These are phyloP conservation scores for Phialophora chinensis DNA, from an alignment of 2,329 filamentous ascomycete species.

Conservation along the genomic window DNA sequence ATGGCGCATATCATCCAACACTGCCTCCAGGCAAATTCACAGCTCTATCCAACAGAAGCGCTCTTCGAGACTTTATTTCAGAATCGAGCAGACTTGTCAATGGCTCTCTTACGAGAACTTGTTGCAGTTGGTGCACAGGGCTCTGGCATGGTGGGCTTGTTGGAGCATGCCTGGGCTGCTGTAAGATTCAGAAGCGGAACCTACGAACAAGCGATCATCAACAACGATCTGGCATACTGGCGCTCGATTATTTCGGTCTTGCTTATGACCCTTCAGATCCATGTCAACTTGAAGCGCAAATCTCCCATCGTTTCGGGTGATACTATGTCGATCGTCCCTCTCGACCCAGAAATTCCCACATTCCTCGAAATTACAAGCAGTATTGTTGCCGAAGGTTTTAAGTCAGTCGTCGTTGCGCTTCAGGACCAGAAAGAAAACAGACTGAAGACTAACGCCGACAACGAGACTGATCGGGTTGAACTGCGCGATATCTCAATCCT, in stretches of 20 bases:
- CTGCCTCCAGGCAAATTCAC: constrained; percentile 78
- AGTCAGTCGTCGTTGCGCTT: constrained; percentile 77
- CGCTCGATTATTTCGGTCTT: constrained; percentile 82
- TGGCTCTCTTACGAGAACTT: constrained; percentile 81
- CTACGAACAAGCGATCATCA: constrained; percentile 65
- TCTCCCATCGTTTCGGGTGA: constrained; percentile 40
- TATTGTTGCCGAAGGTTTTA: constrained; percentile 81
- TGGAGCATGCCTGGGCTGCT: constrained; percentile 66
- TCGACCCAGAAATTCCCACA: constrained; percentile 44
- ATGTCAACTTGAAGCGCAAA: constrained; percentile 47
- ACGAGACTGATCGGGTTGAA: constrained; percentile 55
- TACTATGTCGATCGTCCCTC: constrained; percentile 22
- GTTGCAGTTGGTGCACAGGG: constrained; percentile 62
- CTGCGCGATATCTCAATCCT: constrained; percentile 86
- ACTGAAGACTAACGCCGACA: constrained; percentile 14
- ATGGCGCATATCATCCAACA: constrained; percentile 77
- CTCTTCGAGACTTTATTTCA: constrained; percentile 82
- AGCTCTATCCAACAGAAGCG: constrained; percentile 72
- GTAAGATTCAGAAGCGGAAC: constrained; percentile 60
- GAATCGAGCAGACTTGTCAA: constrained; percentile 77
- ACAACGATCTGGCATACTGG: constrained; percentile 72
- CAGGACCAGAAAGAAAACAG: constrained; percentile 69
- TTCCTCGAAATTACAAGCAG: constrained; percentile 73
- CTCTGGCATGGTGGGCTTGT: constrained; percentile 59
- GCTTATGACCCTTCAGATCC: constrained; percentile 75